phyloP scores from a whole-genome alignment of 805 yeast species.

The Lipomyces starkeyi region DNA sequence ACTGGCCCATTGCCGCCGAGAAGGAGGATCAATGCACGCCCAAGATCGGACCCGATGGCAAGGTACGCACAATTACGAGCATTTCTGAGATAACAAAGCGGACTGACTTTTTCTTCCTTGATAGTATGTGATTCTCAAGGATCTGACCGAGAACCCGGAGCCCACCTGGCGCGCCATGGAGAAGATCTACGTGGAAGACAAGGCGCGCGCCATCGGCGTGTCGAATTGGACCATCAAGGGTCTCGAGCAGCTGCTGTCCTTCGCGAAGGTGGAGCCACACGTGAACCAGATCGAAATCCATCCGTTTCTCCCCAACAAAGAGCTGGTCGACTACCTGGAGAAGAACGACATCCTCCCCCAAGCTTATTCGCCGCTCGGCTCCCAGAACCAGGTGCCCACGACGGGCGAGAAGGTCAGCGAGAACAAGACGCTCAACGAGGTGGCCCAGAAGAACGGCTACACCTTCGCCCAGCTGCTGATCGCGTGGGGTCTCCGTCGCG shows the following conservation, averaged over 20 bases:
- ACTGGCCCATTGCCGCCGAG: conserved; percentile 83
- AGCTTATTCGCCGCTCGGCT: conserved; percentile 82
- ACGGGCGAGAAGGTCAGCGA: conserved; percentile 59
- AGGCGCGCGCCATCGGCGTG: conserved; percentile 71
- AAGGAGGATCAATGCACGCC: conserved; percentile 65
- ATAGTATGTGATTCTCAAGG: conserved; percentile 10
- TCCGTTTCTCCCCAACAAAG: conserved; percentile 70
- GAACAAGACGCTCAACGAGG: conserved; percentile 49
- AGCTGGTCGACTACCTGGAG: conserved; percentile 59
- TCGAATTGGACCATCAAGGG: conserved; percentile 64
- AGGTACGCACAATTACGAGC: conserved; percentile 44
- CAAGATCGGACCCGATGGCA: conserved; percentile 47
- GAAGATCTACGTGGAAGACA: conserved; percentile 52
- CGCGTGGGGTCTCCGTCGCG: conserved; percentile 53
- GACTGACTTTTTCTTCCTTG: conserved; percentile 11
- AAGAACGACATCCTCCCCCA: conserved; percentile 61
- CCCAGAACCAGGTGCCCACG: conserved; percentile 53
- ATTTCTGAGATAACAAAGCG: conserved; percentile 7
- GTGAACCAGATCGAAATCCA: conserved; percentile 80
- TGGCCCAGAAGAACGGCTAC: conserved; percentile 63
- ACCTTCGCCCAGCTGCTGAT: conserved; percentile 59
- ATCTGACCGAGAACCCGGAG: conserved; percentile 11
- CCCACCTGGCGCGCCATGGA: conserved; percentile 68
- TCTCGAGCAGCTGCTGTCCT: conserved; percentile 38
- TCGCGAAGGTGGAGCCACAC: conserved; percentile 63